These are phyloP conservation scores for Cercospora sp. DNA, from an alignment of 2,329 filamentous ascomycete species.

Conservation along the genomic window DNA sequence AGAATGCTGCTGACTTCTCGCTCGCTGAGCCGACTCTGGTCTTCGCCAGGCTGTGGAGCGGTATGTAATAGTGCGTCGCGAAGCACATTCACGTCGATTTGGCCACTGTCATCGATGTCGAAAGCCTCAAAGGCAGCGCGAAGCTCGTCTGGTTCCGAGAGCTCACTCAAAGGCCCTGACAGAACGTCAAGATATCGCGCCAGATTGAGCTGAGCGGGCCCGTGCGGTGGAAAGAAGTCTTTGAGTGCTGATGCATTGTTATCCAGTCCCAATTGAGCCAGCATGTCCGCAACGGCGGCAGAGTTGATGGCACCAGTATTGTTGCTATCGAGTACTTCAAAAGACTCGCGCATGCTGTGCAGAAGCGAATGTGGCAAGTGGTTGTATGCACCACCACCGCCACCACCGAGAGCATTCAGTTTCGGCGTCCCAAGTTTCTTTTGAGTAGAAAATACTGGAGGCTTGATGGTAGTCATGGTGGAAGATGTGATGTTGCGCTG, in stretches of 20 bases:
- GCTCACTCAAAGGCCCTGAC: conserved; percentile 68
- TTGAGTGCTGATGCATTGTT: conserved; percentile 69
- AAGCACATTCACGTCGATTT: conserved; percentile 80
- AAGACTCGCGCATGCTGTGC: conserved; percentile 84
- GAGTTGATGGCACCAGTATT: conserved; percentile 80
- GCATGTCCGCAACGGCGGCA: conserved; percentile 83
- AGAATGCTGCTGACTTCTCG: conserved; percentile 85
- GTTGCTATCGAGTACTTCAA: conserved; percentile 87
- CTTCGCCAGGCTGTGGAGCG: conserved; percentile 69
- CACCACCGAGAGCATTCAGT: conserved; percentile 24
- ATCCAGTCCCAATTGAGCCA: conserved; percentile 80
- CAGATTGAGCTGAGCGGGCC: conserved; percentile 69
- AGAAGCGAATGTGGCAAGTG: conserved; percentile 80
- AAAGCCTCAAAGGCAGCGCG: conserved; percentile 91
- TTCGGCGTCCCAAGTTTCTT: conserved; percentile 20
- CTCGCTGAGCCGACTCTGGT: conserved; percentile 58
- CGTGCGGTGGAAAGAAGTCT: conserved; percentile 75
- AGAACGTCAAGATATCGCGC: conserved; percentile 83
- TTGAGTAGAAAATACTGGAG: conserved; percentile 26
- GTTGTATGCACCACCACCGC: conserved; percentile 49
- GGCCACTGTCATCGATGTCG: conserved; percentile 91
- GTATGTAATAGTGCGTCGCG: conserved; percentile 81
- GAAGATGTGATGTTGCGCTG: conserved; percentile 39
- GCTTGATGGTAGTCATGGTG: conserved; percentile 33
- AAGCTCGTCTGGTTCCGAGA: conserved; percentile 78